phyloP scores from a whole-genome alignment of 371 early-diverging fungal species.

The Mortierella sp. region DNA sequence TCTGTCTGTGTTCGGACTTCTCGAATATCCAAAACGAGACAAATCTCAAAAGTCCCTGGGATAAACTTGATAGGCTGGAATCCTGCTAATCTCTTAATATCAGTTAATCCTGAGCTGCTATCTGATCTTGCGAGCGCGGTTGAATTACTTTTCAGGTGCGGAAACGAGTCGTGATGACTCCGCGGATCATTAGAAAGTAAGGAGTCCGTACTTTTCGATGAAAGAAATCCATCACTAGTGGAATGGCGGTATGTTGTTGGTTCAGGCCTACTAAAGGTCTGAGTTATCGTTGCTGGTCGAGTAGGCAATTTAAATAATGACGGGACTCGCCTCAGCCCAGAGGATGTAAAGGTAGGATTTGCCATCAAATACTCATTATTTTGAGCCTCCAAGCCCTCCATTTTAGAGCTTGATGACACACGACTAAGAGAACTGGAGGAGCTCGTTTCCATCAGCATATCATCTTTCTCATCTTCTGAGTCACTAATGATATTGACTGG shows the following conservation, averaged over 20 bases:
- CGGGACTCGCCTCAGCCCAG: constrained; percentile 4
- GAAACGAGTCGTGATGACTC: constrained; percentile 22
- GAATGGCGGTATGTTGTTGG: not conserved
- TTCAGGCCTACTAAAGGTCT: not conserved
- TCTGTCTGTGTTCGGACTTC: constrained; percentile 80
- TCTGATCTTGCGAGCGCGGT: not conserved
- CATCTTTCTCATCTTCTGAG: constrained; percentile 21
- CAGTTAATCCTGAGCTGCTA: not conserved
- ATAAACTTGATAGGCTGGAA: constrained; percentile 40
- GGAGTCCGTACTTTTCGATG: not conserved
- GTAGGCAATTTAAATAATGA: not conserved
- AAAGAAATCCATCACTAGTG: not conserved
- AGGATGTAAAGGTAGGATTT: not conserved
- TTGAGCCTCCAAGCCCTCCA: not conserved
- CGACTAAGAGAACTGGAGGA: not conserved
- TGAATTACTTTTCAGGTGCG: constrained; percentile 10
- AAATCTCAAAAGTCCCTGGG: constrained; percentile 78
- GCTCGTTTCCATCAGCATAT: not conserved
- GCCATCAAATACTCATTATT: not conserved
- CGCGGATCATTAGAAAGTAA: not conserved
- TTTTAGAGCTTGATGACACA: not conserved
- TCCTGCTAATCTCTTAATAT: constrained; percentile 20
- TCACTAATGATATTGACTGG: constrained; percentile 22
- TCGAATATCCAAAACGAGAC: constrained; percentile 85
- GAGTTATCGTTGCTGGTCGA: not conserved